These are phyloP conservation scores for Saccharum officinarum DNA, from an alignment of 176 grass and related monocot genomes.

Conservation along the genomic window DNA sequence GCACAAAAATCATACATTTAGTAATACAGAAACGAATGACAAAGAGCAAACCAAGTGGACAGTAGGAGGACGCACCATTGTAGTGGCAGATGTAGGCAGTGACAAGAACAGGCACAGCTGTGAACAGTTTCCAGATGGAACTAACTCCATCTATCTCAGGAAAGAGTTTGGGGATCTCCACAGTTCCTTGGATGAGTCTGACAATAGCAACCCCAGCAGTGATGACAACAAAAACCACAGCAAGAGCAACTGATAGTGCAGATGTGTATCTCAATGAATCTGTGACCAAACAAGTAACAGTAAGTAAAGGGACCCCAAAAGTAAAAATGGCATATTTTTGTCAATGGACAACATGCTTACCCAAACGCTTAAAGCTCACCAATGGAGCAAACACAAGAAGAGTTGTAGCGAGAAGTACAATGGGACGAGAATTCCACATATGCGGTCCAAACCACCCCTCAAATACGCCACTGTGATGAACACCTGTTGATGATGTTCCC, in stretches of 20 bases:
- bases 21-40: background rate
- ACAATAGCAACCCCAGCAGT: constrained; percentile 76
- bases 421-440: constrained; percentile 66
- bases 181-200: constrained; percentile 63
- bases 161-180: constrained; percentile 69
- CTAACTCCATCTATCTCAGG: constrained; percentile 57
- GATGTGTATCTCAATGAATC: constrained; percentile 93
- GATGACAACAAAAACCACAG: constrained; percentile 78
- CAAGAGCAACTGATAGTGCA: constrained; percentile 80
- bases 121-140: constrained; percentile 74
- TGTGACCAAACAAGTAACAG: constrained; percentile 32
- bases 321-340: background rate
- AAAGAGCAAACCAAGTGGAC: background rate
- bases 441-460: constrained; percentile 94
- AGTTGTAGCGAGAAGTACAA: constrained; percentile 74
- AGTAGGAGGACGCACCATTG: constrained; percentile 50
- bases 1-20: constrained; percentile 10
- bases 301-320: background rate
- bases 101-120: constrained; percentile 77
- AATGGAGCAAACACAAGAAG: constrained; percentile 83
- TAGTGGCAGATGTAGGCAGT: constrained; percentile 88
- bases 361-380: constrained; percentile 77
- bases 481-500: constrained; percentile 79
- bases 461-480: constrained; percentile 74
- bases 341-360: constrained; percentile 44